Conservation (phyloP, 176 grass and related monocot species). For the Cenchrus americanus region DNA sequence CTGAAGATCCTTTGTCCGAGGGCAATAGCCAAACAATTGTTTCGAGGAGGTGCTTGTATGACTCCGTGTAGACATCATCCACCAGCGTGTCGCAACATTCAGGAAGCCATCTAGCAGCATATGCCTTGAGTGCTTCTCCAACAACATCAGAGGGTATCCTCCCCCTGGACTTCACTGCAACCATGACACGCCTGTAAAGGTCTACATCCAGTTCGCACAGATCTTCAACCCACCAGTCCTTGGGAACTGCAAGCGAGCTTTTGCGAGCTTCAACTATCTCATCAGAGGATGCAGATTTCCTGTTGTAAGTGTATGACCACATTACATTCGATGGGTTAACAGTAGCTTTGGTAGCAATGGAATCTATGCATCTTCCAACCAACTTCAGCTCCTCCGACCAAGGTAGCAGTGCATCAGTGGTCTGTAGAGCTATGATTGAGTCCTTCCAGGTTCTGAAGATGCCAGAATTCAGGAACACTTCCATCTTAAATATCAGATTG, state of each 20-base stretch:
- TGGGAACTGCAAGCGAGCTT: constrained; percentile 40
- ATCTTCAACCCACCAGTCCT: constrained; percentile 96
- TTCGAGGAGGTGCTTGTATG: constrained; percentile 64
- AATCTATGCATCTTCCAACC: constrained; percentile 76
- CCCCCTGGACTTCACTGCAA: constrained; percentile 73
- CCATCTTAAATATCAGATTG: constrained; percentile 79
- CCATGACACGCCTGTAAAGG: constrained; percentile 80
- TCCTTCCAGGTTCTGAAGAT: constrained; percentile 85
- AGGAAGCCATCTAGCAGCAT: constrained; percentile 75
- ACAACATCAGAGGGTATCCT: constrained; percentile 67
- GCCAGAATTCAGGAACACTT: constrained; percentile 78
- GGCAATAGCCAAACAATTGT: constrained; percentile 75
- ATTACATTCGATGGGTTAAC: constrained; percentile 58
- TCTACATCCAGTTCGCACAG: constrained; percentile 82
- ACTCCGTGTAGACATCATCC: constrained; percentile 44
- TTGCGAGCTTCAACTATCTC: constrained; percentile 73
- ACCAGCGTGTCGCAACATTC: constrained; percentile 51
- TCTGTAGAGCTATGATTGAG: constrained; percentile 76
- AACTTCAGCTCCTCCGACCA: constrained; percentile 83
- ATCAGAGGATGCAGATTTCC: constrained; percentile 60
- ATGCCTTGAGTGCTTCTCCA: constrained; percentile 69
- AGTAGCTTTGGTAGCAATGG: constrained; percentile 75
- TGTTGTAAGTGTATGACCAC: constrained; percentile 79
- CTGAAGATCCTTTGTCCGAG: constrained; percentile 56
- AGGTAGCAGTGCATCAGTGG: constrained; percentile 59